Conservation (phyloP, 176 grass and related monocot genomes). For the Juncus effusus region DNA sequence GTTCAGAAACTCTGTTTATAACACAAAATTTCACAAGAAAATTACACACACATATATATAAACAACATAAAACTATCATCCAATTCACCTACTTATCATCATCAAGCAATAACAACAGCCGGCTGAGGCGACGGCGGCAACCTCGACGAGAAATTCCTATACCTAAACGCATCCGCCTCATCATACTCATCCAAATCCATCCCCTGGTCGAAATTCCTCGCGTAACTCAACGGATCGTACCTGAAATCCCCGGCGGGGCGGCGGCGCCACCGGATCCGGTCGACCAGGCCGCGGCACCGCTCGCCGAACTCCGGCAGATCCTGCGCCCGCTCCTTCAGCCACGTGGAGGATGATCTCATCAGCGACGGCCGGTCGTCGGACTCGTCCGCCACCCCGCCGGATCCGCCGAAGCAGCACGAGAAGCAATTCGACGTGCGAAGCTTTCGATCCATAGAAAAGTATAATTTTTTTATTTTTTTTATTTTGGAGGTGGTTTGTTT, state of each 20-base stretch:
- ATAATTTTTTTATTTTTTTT: neutral
- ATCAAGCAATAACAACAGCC: conserved; percentile 12
- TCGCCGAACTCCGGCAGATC: conserved; percentile 30
- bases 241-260: conserved; percentile 40
- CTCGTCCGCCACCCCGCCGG: neutral
- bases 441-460: conserved; percentile 26
- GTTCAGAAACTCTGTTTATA: too few species aligned
- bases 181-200: conserved; percentile 22
- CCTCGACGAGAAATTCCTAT: conserved; percentile 45
- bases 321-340: conserved; percentile 15
- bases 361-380: conserved; percentile 29
- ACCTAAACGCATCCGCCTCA: conserved; percentile 27
- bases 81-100: neutral
- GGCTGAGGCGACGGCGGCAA: conserved; percentile 30
- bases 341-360: conserved; percentile 5
- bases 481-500: neutral
- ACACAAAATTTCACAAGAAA: neutral
- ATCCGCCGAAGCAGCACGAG: conserved; percentile 58
- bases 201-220: conserved; percentile 87
- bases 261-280: conserved; percentile 9
- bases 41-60: neutral
- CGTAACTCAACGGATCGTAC: conserved; percentile 88
- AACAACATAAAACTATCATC: neutral
- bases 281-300: conserved; percentile 17
- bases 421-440: conserved; percentile 52